A percentile compares a stretch with the other conserved stretches of the same genome.
phyloP scores from a whole-genome alignment of 2,329 filamentous ascomycete species.

The Colletotrichum liaoningense region DNA sequence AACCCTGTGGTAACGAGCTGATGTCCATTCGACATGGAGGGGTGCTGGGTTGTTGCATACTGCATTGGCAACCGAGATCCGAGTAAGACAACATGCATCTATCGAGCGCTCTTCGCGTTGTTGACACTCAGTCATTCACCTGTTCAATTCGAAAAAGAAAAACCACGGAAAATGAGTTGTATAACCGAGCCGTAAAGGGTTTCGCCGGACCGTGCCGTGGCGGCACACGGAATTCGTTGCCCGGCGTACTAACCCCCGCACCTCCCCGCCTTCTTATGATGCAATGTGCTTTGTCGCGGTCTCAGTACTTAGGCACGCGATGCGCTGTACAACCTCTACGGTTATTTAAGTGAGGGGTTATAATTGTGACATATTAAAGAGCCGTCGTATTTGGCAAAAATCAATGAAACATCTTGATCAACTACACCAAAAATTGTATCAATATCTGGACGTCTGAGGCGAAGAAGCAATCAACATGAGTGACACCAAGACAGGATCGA shows the following conservation, averaged over 20 bases:
- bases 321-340: background rate
- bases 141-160: too few relatives aligned
- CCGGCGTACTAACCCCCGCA: constrained; percentile 27
- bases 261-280: constrained; percentile 30
- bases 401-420: background rate
- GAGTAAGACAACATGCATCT: background rate
- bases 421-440: background rate
- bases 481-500: background rate
- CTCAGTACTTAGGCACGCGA: background rate
- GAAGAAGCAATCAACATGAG: background rate
- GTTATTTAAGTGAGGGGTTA: background rate
- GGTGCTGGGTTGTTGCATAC: background rate
- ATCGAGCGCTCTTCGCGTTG: background rate
- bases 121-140: background rate
- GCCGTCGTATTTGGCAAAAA: background rate
- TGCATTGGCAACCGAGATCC: background rate
- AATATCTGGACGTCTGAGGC: background rate
- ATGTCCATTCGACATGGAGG: background rate
- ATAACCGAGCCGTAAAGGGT: background rate
- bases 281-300: constrained; percentile 1
- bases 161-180: background rate
- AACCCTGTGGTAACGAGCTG: too few relatives aligned
- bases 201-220: background rate
- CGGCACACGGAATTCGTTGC: constrained; percentile 28
- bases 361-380: background rate